A percentile compares a stretch with the other conserved stretches of the same genome.
These are phyloP conservation scores for Aspergillus conjunctus DNA, from an alignment of 495 filamentous ascomycete species.

Conservation along the genomic window DNA sequence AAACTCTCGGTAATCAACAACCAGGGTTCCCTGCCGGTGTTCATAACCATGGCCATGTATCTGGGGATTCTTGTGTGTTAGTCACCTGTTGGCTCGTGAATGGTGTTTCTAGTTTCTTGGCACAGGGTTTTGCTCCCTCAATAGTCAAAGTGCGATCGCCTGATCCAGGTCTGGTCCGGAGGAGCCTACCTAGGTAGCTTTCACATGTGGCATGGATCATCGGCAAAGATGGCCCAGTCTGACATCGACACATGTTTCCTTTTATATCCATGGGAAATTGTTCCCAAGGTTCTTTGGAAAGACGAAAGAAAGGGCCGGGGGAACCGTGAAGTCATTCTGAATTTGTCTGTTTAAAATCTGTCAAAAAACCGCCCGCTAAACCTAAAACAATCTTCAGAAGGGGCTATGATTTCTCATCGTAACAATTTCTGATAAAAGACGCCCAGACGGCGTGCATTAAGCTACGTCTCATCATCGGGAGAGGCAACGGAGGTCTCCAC, in stretches of 20 bases:
- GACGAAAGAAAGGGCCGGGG: neutral
- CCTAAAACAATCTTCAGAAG: neutral
- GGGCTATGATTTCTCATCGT: neutral
- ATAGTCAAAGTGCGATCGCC: neutral
- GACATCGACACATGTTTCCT: neutral
- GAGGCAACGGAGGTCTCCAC: conserved; percentile 3
- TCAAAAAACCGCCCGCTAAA: neutral
- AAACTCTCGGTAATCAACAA: too few relatives aligned
- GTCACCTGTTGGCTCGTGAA: neutral
- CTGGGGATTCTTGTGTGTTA: neutral
- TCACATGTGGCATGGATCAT: neutral
- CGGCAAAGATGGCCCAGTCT: neutral
- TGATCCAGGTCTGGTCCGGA: neutral
- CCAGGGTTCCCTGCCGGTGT: too few relatives aligned
- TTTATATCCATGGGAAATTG: neutral
- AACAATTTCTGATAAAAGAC: too few relatives aligned
- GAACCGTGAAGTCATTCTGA: neutral
- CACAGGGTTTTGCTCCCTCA: neutral
- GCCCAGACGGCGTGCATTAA: neutral
- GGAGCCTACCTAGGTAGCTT: neutral
- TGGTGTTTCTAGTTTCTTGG: neutral
- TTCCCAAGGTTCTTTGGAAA: neutral
- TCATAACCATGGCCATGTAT: too few relatives aligned
- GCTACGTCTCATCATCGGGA: neutral
- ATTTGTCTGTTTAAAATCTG: neutral